Percentiles rank a stretch among this genome's conserved stretches.
Conservation (phyloP, 345 rosid genomes). For the Pseudoturritis turrita region DNA sequence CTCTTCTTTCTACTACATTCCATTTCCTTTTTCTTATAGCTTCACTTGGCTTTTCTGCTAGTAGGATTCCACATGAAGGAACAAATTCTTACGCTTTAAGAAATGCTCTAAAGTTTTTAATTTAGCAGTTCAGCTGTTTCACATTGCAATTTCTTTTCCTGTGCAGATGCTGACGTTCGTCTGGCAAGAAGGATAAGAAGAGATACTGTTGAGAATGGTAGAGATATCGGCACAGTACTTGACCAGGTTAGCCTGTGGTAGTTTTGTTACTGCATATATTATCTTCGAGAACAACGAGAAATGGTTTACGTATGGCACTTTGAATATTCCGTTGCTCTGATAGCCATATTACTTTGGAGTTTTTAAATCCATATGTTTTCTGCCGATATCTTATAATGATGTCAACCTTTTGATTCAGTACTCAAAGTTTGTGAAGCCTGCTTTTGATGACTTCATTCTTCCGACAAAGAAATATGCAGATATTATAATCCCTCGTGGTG, state of each 20-base stretch:
- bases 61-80: conserved; percentile 2
- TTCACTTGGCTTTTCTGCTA: background rate
- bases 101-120: background rate
- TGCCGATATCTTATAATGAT: background rate
- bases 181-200: conserved; percentile 95
- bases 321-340: background rate
- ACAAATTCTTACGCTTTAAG: background rate
- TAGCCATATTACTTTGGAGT: background rate
- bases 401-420: conserved; percentile 59
- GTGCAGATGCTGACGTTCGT: conserved; percentile 99
- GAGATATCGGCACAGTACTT: conserved; percentile 85
- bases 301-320: background rate
- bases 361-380: background rate
- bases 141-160: conserved; percentile 36
- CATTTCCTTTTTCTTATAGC: background rate
- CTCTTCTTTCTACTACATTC: background rate
- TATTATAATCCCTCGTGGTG: conserved; percentile 98
- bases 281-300: background rate
- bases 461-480: conserved; percentile 99
- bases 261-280: background rate
- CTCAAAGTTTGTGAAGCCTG: conserved; percentile 98
- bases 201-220: conserved; percentile 82
- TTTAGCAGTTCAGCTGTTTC: conserved; percentile 1
- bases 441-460: conserved; percentile 97
- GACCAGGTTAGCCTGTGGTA: conserved; percentile 67